Conservation (phyloP, 495 filamentous ascomycete genomes). For the Podospora pseudocomata region DNA sequence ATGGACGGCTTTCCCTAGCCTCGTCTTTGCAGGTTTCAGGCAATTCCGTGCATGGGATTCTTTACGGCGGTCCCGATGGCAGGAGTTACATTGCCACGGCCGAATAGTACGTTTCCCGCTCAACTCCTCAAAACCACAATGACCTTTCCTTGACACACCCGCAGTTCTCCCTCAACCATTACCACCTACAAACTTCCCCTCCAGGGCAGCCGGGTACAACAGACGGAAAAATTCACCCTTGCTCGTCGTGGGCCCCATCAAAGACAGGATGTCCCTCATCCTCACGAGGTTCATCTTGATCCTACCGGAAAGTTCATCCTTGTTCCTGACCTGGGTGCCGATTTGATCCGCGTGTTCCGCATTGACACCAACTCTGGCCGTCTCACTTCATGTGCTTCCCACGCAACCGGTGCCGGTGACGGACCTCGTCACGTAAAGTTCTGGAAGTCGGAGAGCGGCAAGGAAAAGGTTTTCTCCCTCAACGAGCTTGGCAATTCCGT, state of each 20-base stretch:
- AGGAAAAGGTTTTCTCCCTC: slow-evolving; percentile 39
- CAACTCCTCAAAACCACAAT: not conserved
- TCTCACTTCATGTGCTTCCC: slow-evolving; percentile 37
- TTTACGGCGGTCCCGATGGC: slow-evolving; percentile 40
- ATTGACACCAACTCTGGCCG: slow-evolving; percentile 44
- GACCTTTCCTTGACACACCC: not conserved
- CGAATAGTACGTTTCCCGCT: slow-evolving; percentile 41
- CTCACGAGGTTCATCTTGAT: slow-evolving; percentile 65
- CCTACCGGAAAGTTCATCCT: slow-evolving; percentile 63
- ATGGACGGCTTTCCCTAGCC: slow-evolving; percentile 40
- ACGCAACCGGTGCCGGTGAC: slow-evolving; percentile 36
- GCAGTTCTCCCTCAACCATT: slow-evolving; percentile 42
- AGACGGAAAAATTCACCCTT: slow-evolving; percentile 55
- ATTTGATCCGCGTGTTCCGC: slow-evolving; percentile 60
- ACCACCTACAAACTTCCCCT: slow-evolving; percentile 41
- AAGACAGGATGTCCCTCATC: slow-evolving; percentile 66
- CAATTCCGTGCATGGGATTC: slow-evolving; percentile 40
- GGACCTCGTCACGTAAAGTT: slow-evolving; percentile 46
- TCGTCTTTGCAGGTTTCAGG: slow-evolving; percentile 32
- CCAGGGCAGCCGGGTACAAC: slow-evolving; percentile 22
- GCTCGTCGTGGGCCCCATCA: slow-evolving; percentile 48
- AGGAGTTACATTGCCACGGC: slow-evolving; percentile 44
- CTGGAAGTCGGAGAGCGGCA: slow-evolving; percentile 36
- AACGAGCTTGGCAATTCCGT: slow-evolving; percentile 51
- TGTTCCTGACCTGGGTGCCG: slow-evolving; percentile 68